Evolutionary conservation across 176 grass and related monocot genomes (phyloP), one percentile per base, ranked within the genome.

Genomic region (Musa troglodytarum): DNA sequence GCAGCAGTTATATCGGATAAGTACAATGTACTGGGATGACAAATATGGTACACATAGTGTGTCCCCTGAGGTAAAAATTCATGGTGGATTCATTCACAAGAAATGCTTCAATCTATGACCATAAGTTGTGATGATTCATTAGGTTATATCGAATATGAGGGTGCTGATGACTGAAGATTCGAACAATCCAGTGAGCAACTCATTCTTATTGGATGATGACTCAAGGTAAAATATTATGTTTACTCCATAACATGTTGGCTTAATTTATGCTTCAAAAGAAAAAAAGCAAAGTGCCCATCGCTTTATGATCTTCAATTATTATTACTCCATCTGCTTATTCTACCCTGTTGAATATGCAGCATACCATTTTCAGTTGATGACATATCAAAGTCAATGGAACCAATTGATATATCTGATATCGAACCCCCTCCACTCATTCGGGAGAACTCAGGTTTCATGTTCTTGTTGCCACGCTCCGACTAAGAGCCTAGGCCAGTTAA

Each of bases 101-200:
- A 43, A 43, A 43, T 43, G 34, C 4, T 43, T 43, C 34, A 43
- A 6, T 3, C 34, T 43, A 43, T 43, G 34, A 43, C 34, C 34
- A 43, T 43, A 43, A 43, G 17, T 62, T 62, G 57, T 62, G 55
- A 12, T 7, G 9, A 15, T 19, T 62, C 17, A 62, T 8, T 74
- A 96, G 92, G 89, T 96, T 82, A 84, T 96, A 76, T 83, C 89
- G 71, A 92, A 86, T 76, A 92, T 96, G 92, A 84, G 92, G 56
- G 87, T 89, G 52, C 74, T 92, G 77, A 96, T 96, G 92, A 92
- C 85, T 17, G 92, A 96, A 82, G 89, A 96, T 21, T 96, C 92
- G 1, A 96, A 92, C 26, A 81, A 84, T 79, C 86, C 82, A 13
- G 87, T 89, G 78, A 92, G 92, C 55, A 89, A 77, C 68, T 92